phyloP scores from a whole-genome alignment of 768 basidiomycete genomes.

The Russula vinacea region DNA sequence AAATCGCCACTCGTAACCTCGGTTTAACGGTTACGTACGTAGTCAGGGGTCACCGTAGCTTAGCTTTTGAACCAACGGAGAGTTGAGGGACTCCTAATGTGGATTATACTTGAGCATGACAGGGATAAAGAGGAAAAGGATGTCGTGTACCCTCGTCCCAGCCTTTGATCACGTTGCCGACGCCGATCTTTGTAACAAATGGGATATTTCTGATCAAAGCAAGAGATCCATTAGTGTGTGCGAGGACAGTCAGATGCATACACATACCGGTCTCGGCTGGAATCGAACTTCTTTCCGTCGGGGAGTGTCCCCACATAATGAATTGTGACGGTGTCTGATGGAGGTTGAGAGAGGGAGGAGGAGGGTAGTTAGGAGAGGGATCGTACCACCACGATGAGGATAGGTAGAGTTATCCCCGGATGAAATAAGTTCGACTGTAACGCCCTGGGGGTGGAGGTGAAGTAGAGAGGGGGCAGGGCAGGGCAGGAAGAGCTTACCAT shows the following conservation, averaged over 20 bases:
- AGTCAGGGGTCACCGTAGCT: slow-evolving; percentile 66
- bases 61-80: slow-evolving; percentile 72
- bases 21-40: slow-evolving; percentile 47
- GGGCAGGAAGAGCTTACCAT: slow-evolving; percentile 24
- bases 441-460: slow-evolving; percentile 50
- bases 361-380: neutral
- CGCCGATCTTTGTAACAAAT: slow-evolving; percentile 70
- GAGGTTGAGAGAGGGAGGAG: slow-evolving; percentile 15
- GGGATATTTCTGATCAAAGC: slow-evolving; percentile 46
- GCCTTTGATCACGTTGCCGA: slow-evolving; percentile 80
- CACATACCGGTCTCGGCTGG: slow-evolving; percentile 68
- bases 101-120: slow-evolving; percentile 15
- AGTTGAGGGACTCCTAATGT: slow-evolving; percentile 67
- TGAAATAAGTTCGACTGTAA: slow-evolving; percentile 56
- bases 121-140: neutral
- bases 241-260: slow-evolving; percentile 22
- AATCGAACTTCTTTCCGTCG: slow-evolving; percentile 69
- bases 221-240: slow-evolving; percentile 1
- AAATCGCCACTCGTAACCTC: slow-evolving; percentile 12
- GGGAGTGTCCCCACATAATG: slow-evolving; percentile 75
- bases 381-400: slow-evolving; percentile 69
- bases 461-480: slow-evolving; percentile 1
- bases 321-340: slow-evolving; percentile 63
- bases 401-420: slow-evolving; percentile 69
- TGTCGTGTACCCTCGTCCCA: slow-evolving; percentile 78